Conservation (phyloP, 177 flowering plant species). For the Vitis hybrid region DNA sequence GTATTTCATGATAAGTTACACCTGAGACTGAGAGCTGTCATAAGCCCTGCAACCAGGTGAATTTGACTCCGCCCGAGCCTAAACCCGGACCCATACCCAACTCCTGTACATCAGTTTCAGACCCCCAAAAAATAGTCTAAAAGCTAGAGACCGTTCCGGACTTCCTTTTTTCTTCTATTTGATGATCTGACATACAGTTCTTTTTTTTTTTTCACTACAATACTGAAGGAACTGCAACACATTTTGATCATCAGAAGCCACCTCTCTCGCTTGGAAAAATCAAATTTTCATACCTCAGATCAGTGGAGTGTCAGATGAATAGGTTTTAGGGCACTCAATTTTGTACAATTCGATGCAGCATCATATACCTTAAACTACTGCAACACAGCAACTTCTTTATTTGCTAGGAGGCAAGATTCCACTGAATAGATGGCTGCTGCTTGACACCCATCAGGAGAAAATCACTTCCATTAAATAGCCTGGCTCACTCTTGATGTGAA, state of each 20-base stretch:
- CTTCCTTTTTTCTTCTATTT: slow-evolving; percentile 4
- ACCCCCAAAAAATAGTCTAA: slow-evolving; percentile 6
- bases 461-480: background rate
- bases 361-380: background rate
- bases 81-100: background rate
- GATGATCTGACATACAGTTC: slow-evolving; percentile 15
- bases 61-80: background rate
- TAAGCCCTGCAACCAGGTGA: background rate
- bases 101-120: slow-evolving; percentile 21
- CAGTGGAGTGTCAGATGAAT: slow-evolving; percentile 6
- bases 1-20: slow-evolving; percentile 15
- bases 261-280: background rate
- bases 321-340: slow-evolving; percentile 9
- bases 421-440: background rate
- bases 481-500: background rate
- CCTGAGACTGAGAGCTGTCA: slow-evolving; percentile 12
- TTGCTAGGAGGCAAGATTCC: slow-evolving; percentile 11
- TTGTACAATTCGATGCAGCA: slow-evolving; percentile 16
- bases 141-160: background rate
- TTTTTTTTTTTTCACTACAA: background rate
- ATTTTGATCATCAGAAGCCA: slow-evolving; percentile 3
- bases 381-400: background rate
- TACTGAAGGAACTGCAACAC: background rate
- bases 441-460: background rate
- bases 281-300: slow-evolving; percentile 7